These are phyloP conservation scores for Atractiella rhizophila DNA, from an alignment of 768 basidiomycete species.

Conservation along the genomic window DNA sequence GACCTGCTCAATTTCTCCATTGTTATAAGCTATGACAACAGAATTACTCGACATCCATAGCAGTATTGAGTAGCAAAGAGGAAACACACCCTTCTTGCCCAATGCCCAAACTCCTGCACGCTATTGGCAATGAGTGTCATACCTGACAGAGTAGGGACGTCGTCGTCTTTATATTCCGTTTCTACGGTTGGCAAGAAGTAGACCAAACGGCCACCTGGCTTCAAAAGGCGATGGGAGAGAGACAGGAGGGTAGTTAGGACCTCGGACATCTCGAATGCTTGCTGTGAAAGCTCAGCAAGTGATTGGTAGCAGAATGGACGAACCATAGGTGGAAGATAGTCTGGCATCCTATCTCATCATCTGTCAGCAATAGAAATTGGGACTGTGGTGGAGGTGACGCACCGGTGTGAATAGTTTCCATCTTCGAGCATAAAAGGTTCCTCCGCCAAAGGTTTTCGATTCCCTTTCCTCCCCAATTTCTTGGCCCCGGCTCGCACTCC, in stretches of 20 bases:
- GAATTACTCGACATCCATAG: neutral
- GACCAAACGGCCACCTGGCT: constrained; percentile 51
- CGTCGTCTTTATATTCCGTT: constrained; percentile 70
- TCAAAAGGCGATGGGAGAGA: constrained; percentile 57
- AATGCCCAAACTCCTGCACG: constrained; percentile 75
- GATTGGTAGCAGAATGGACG: too few species aligned
- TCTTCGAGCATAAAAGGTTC: constrained; percentile 20
- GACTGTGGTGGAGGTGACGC: constrained; percentile 8
- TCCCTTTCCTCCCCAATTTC: constrained; percentile 20
- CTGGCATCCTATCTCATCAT: constrained; percentile 21
- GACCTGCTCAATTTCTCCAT: constrained; percentile 36
- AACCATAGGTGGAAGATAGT: too few species aligned
- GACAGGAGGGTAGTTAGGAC: constrained; percentile 57
- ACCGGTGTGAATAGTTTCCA: constrained; percentile 23
- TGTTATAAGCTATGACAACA: constrained; percentile 51
- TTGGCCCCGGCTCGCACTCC: constrained; percentile 45
- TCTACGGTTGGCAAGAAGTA: constrained; percentile 30
- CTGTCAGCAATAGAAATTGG: constrained; percentile 33
- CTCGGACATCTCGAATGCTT: constrained; percentile 59
- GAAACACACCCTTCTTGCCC: constrained; percentile 52
- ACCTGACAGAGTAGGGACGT: constrained; percentile 52
- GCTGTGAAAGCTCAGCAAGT: constrained; percentile 76
- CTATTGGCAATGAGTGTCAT: constrained; percentile 76
- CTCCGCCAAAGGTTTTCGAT: constrained; percentile 8
- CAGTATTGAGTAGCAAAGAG: neutral